These are phyloP conservation scores for Sporothrix sp. DNA, from an alignment of 2,329 filamentous ascomycete species.

Conservation along the genomic window DNA sequence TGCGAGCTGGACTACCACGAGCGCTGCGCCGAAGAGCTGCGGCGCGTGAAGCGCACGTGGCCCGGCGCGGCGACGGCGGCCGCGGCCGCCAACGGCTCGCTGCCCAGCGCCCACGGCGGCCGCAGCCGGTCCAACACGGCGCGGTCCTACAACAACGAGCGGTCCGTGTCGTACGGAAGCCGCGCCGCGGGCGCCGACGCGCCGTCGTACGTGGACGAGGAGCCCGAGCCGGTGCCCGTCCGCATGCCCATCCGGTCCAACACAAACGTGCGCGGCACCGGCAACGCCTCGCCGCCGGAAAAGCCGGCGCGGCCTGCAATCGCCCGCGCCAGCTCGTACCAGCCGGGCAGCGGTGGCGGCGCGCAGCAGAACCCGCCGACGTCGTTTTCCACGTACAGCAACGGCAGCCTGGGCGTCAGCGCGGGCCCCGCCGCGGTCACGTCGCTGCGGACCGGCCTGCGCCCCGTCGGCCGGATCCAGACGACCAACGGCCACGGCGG, in stretches of 20 bases:
- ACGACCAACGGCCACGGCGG: conserved; percentile 22
- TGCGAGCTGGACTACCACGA: conserved; percentile 88
- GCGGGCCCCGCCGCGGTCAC: conserved; percentile 17
- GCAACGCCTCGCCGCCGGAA: conserved; percentile 22
- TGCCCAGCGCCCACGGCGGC: conserved; percentile 16
- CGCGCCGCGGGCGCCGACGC: conserved; percentile 26
- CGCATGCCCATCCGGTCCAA: conserved; percentile 37
- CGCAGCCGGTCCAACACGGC: conserved; percentile 41
- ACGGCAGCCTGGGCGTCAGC: conserved; percentile 3
- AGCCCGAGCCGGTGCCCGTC: conserved; percentile 27
- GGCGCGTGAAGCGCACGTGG: conserved; percentile 42
- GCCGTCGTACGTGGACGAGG: conserved; percentile 21
- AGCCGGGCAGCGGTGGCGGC: conserved; percentile 18
- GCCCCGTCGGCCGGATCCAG: conserved; percentile 36
- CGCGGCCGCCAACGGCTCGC: conserved; percentile 9
- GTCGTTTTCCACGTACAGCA: not conserved
- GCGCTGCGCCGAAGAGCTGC: conserved; percentile 74
- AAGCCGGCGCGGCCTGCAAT: conserved; percentile 30
- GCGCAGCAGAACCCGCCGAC: not conserved
- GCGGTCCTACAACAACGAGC: conserved; percentile 30
- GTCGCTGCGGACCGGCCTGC: conserved; percentile 32
- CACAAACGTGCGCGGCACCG: conserved; percentile 19
- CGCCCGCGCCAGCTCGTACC: conserved; percentile 31
- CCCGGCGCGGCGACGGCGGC: conserved; percentile 19
- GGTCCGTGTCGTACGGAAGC: conserved; percentile 24